Conservation (phyloP, 805 yeast species). For the Saturnispora besseyi region DNA sequence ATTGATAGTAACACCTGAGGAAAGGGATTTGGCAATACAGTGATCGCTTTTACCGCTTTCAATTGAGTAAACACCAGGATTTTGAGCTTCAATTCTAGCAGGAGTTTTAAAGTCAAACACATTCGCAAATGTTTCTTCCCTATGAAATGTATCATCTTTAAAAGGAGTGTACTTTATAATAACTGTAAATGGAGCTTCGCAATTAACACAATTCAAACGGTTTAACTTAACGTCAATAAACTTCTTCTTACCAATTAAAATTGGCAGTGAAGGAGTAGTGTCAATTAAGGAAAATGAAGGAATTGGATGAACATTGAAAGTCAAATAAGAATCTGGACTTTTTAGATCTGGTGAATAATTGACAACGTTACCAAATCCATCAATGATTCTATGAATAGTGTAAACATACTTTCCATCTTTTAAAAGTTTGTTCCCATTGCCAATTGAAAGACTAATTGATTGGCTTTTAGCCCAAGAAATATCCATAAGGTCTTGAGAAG, state of each 20-base stretch:
- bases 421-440: slow-evolving; percentile 18
- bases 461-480: slow-evolving; percentile 30
- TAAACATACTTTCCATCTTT: slow-evolving; percentile 48
- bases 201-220: slow-evolving; percentile 18
- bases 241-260: slow-evolving; percentile 27
- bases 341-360: slow-evolving; percentile 31
- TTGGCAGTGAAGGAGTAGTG: slow-evolving; percentile 20
- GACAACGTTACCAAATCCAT: slow-evolving; percentile 57
- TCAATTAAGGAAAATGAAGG: slow-evolving; percentile 45
- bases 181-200: slow-evolving; percentile 43
- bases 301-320: slow-evolving; percentile 45
- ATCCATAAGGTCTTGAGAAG: slow-evolving; percentile 27
- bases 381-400: slow-evolving; percentile 48
- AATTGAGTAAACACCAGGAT: slow-evolving; percentile 62
- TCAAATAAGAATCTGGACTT: slow-evolving; percentile 33
- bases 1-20: slow-evolving; percentile 40
- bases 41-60: slow-evolving; percentile 43
- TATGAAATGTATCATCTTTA: slow-evolving; percentile 11
- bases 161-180: slow-evolving; percentile 27
- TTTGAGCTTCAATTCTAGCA: slow-evolving; percentile 31
- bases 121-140: slow-evolving; percentile 15
- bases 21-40: slow-evolving; percentile 66
- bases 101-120: slow-evolving; percentile 21
- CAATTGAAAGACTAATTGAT: slow-evolving; percentile 22
- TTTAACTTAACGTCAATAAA: slow-evolving; percentile 22